Evolutionary conservation across 2,329 filamentous ascomycete genomes (phyloP), one percentile per base, ranked within the genome.

Genomic region (Tympanopsis confertula): DNA sequence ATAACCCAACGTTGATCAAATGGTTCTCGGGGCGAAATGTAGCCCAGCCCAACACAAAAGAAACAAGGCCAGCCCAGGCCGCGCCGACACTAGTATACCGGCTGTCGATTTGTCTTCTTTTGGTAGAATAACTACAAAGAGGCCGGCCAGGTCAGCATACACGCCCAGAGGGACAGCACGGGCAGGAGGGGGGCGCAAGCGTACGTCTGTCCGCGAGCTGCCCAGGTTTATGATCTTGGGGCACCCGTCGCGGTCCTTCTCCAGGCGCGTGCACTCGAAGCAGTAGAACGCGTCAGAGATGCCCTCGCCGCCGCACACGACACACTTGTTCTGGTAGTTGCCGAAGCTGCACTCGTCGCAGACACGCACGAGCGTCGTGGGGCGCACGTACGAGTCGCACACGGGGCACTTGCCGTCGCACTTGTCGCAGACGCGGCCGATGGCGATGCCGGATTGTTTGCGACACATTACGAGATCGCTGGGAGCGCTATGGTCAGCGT

Each of bases 301-400:
- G 20, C 91, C 91, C 65, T 96, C 91, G 50, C 91, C 91, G 58
- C 91, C 91, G 63, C 91, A 98, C 30, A 98, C 91, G 49, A 96
- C 87, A 59, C 91, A 98, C 63, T 98, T 98, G 69, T 98, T 98
- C 67, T 96, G 91, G 69, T 95, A 98, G 73, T 98, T 98, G 56
- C 91, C 91, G 61, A 98, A 98, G 58, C 85, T 88, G 72, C 91
- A 98, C 66, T 98, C 91, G 68, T 98, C 91, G 70, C 91, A 98
- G 66, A 98, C 96, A 54, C 89, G 86, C 43, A 93, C 91, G 40
- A 96, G 80, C 5, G 91, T 96, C 19, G 91, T 98, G 12, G 91
- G 91, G 13, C 91, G 88, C 45, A 98, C 91, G 74, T 98, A 98
- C 44, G 86, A 94, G 61, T 98, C 91, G 77, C 91, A 98, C 43